Conservation (phyloP, 1,139 yeast species). For the Suzukiozyma palmioleophila region DNA sequence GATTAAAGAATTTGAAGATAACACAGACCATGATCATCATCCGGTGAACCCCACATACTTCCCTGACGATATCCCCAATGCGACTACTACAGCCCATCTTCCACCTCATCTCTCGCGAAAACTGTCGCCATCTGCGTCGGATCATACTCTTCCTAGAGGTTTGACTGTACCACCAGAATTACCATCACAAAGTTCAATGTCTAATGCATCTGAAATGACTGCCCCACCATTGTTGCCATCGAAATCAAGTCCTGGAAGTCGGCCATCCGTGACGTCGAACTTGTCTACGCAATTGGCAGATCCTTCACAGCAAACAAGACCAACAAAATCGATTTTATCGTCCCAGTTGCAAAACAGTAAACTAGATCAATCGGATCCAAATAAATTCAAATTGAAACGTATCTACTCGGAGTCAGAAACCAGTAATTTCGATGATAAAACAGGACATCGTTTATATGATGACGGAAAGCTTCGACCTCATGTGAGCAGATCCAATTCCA, state of each 20-base stretch:
- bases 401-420: constrained; percentile 56
- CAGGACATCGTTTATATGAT: constrained; percentile 47
- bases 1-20: constrained; percentile 5
- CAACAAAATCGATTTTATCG: constrained; percentile 1
- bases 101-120: no score
- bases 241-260: constrained; percentile 1
- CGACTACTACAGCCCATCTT: no score
- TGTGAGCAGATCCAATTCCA: constrained; percentile 8
- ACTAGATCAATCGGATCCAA: constrained; percentile 1
- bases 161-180: no score
- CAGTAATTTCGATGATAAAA: constrained; percentile 46
- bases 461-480: constrained; percentile 46
- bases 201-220: no score
- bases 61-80: not conserved
- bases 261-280: not conserved
- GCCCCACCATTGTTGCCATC: no score
- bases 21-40: constrained; percentile 1
- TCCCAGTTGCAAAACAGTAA: constrained; percentile 3
- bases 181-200: no score
- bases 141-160: no score
- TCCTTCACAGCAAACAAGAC: not conserved
- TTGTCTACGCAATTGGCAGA: not conserved
- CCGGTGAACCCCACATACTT: constrained; percentile 2
- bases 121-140: no score
- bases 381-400: constrained; percentile 31